Conservation (phyloP, 495 filamentous ascomycete species). For the Penicillium odoratum region DNA sequence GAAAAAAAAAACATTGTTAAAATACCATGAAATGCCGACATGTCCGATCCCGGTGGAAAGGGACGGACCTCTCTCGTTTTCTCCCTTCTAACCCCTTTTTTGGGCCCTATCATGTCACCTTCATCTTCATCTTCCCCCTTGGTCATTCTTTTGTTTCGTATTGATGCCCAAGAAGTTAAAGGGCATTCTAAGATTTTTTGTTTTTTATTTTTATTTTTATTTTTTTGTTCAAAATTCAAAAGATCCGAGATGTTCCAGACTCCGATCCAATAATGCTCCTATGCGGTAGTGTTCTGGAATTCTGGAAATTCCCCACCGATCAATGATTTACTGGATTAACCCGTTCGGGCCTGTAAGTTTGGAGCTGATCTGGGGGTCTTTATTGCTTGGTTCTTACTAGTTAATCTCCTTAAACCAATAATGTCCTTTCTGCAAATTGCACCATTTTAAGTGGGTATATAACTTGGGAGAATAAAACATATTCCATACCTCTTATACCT, state of each 20-base stretch:
- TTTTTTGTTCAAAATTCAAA: not conserved
- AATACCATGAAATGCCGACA: slow-evolving; percentile 7
- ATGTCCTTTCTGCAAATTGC: not conserved
- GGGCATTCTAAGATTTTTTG: not conserved
- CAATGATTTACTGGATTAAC: slow-evolving; percentile 15
- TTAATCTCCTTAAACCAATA: not conserved
- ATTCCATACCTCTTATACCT: not conserved
- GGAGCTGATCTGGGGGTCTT: not conserved
- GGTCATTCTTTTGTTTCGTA: slow-evolving; percentile 10
- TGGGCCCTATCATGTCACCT: not conserved
- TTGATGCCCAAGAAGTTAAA: slow-evolving; percentile 8
- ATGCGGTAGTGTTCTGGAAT: slow-evolving; percentile 21
- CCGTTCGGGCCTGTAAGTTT: slow-evolving; percentile 22
- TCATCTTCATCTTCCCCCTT: not conserved
- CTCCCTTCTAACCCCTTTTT: slow-evolving; percentile 6
- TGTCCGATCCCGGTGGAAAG: slow-evolving; percentile 4
- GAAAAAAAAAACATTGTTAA: not conserved
- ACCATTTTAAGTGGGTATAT: not conserved
- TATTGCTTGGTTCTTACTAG: not conserved
- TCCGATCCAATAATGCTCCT: not conserved
- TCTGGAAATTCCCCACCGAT: slow-evolving; percentile 14
- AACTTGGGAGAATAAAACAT: too few species aligned
- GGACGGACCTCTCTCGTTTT: not conserved
- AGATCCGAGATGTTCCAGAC: slow-evolving; percentile 2
- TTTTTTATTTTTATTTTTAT: not conserved